phyloP scores from a whole-genome alignment of 78 protist genomes.

The Monosiga brevicollis region DNA sequence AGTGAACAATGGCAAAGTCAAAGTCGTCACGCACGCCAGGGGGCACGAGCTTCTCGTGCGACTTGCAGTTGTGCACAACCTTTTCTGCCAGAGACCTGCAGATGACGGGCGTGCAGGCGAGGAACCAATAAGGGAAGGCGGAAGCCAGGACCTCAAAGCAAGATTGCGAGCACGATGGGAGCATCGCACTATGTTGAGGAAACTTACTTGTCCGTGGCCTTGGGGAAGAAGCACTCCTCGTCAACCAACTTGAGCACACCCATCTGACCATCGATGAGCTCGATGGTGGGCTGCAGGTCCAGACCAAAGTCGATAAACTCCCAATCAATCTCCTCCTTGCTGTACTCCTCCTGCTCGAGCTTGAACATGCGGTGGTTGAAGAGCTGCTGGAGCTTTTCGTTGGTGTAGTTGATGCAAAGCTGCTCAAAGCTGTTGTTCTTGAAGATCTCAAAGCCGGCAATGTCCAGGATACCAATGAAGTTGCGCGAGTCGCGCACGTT shows the following conservation, averaged over 20 bases:
- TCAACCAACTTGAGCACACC: slow-evolving; percentile 67
- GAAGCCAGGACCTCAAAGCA: background rate
- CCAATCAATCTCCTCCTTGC: slow-evolving; percentile 75
- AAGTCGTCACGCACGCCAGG: background rate
- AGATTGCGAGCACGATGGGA: background rate
- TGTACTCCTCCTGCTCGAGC: slow-evolving; percentile 86
- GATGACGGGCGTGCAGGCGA: slow-evolving; percentile 25
- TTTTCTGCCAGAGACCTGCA: slow-evolving; percentile 19
- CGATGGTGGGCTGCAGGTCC: slow-evolving; percentile 77
- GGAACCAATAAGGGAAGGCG: slow-evolving; percentile 21
- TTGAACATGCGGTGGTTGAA: slow-evolving; percentile 92
- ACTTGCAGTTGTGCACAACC: slow-evolving; percentile 23
- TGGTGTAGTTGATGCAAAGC: slow-evolving; percentile 91
- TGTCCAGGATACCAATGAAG: slow-evolving; percentile 82
- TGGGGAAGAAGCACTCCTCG: slow-evolving; percentile 68
- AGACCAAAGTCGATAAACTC: slow-evolving; percentile 73
- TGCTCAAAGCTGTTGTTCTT: slow-evolving; percentile 86
- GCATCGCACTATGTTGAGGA: too few species aligned
- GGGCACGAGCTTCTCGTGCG: slow-evolving; percentile 33
- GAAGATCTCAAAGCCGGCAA: slow-evolving; percentile 88
- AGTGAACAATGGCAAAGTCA: slow-evolving; percentile 43
- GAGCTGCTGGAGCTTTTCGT: slow-evolving; percentile 93
- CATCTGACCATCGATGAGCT: slow-evolving; percentile 67
- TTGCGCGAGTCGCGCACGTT: background rate
- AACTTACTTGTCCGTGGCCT: slow-evolving; percentile 31